Base-by-base conservation (phyloP, 116 monocot genomes). In the Zostera marina region DNA sequence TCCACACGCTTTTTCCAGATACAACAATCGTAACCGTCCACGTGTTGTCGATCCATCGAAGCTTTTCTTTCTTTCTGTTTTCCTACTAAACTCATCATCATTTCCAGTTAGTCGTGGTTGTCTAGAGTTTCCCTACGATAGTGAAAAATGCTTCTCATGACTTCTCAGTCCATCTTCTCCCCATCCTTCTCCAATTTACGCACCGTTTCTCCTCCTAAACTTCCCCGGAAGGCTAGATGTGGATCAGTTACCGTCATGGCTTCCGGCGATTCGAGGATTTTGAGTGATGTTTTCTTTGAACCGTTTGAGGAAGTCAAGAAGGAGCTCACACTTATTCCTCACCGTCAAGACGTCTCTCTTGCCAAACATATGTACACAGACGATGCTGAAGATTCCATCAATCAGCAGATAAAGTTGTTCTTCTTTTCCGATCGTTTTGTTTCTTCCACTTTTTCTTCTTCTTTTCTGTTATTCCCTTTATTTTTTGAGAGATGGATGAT, bases 281-380 rank as follows among this genome's bases (percentile, higher is more conserved):
- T 82, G 9, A 75, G 75, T 5, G 85, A 79, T 8, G 72, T 85
- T 21, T 5, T 91, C 38, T 85, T 91, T 53, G 76, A 82, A 66
- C 91, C 91, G 13, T 85, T 91, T 59, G 77, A 91, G 75, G 91
- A 91, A 75, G 52, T 91, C 7, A 77, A 91, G 82, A 67, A 66
- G 53, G 82, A 81, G 71, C 70, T 79, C 15, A 21, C 41, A 9
- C 79, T 91, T 39, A 75, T 85, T 22, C 79, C 91, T 1, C 19
- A 66, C 22, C 60, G 11, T 3, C 64, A 62, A 3, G 65, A 64
- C 56, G 58, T 57, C 41, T 91, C 91, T 1, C 74, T 91, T 23
- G 91, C 91, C 1, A 63, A 85, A 9, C 82, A 85, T 41, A 70
- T 77, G 60, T 91, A 70, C 67, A 25, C 47, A 1, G 82, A 75